A percentile compares a stretch with the other conserved stretches of the same genome.
Conservation (phyloP, 2,329 filamentous ascomycete species). For the Colletotrichum tamarilloi region DNA sequence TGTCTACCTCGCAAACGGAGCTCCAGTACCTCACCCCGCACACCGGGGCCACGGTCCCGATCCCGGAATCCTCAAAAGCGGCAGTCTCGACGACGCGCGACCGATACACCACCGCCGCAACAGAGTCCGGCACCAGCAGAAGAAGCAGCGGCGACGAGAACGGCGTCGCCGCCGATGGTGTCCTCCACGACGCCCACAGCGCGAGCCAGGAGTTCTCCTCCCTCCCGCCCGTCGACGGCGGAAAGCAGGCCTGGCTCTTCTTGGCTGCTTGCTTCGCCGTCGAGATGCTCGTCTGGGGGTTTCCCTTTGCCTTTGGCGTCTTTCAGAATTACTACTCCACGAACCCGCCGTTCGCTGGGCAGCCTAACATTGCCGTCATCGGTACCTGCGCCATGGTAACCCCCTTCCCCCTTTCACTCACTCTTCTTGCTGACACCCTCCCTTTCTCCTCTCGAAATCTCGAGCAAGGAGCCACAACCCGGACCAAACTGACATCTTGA, state of each 20-base stretch:
- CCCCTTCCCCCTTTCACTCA: constrained; percentile 33
- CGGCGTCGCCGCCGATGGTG: neutral
- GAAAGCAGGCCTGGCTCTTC: constrained; percentile 50
- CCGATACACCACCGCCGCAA: constrained; percentile 4
- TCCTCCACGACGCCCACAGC: neutral
- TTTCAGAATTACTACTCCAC: constrained; percentile 77
- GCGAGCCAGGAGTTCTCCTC: constrained; percentile 37
- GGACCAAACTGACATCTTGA: no score
- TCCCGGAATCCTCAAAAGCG: neutral
- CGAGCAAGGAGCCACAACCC: no score
- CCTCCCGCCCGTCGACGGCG: constrained; percentile 48
- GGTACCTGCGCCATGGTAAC: constrained; percentile 71
- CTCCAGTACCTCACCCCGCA: constrained; percentile 10
- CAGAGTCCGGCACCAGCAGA: neutral
- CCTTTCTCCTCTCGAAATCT: no score
- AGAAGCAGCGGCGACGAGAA: constrained; percentile 1
- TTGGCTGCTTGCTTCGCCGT: constrained; percentile 54
- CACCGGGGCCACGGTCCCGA: neutral
- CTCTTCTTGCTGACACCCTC: neutral
- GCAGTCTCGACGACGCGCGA: constrained; percentile 4
- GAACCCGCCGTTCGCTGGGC: constrained; percentile 66
- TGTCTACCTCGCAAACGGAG: constrained; percentile 23
- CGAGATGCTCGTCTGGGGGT: constrained; percentile 68
- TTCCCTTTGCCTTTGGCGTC: constrained; percentile 75
- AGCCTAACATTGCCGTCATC: constrained; percentile 68